These are phyloP conservation scores for Peltaster fructicola DNA, from an alignment of 2,329 filamentous ascomycete species.

Conservation along the genomic window DNA sequence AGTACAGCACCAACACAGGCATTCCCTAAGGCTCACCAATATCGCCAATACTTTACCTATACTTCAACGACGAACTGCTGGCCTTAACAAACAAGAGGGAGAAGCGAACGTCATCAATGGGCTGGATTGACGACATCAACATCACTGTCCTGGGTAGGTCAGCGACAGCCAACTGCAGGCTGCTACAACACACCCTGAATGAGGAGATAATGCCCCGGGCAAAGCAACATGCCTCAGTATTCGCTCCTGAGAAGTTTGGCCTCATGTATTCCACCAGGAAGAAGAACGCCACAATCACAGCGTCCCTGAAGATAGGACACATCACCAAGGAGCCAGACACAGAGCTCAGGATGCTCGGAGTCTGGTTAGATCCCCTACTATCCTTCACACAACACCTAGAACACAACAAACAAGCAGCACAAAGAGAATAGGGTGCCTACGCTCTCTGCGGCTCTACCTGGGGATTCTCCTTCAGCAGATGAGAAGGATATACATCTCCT, in stretches of 20 bases:
- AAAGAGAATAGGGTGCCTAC: too few relatives aligned
- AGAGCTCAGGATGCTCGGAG: too few relatives aligned
- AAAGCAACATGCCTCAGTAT: slow-evolving; percentile 1
- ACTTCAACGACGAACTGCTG: slow-evolving; percentile 18
- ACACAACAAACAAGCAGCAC: too few relatives aligned
- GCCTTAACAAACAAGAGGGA: too few relatives aligned
- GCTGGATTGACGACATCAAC: slow-evolving; percentile 4
- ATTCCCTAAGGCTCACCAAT: slow-evolving; percentile 17
- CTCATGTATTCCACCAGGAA: slow-evolving; percentile 3
- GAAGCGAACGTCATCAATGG: slow-evolving; percentile 1
- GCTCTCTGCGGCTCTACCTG: too few relatives aligned
- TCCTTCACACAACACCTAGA: too few relatives aligned
- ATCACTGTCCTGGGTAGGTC: slow-evolving; percentile 4
- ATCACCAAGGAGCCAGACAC: too few relatives aligned
- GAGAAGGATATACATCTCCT: too few relatives aligned
- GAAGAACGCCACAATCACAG: too few relatives aligned
- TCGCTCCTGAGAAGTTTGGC: slow-evolving; percentile 4
- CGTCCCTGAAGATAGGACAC: too few relatives aligned
- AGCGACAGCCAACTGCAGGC: slow-evolving; percentile 2
- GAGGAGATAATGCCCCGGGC: slow-evolving; percentile 3
- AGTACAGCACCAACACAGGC: slow-evolving; percentile 9
- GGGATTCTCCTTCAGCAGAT: too few relatives aligned
- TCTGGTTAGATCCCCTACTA: too few relatives aligned
- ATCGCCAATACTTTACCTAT: slow-evolving; percentile 18
- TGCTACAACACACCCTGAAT: slow-evolving; percentile 2